phyloP scores from a whole-genome alignment of 2,329 filamentous ascomycete genomes.

The Colletotrichum chrysophilum region DNA sequence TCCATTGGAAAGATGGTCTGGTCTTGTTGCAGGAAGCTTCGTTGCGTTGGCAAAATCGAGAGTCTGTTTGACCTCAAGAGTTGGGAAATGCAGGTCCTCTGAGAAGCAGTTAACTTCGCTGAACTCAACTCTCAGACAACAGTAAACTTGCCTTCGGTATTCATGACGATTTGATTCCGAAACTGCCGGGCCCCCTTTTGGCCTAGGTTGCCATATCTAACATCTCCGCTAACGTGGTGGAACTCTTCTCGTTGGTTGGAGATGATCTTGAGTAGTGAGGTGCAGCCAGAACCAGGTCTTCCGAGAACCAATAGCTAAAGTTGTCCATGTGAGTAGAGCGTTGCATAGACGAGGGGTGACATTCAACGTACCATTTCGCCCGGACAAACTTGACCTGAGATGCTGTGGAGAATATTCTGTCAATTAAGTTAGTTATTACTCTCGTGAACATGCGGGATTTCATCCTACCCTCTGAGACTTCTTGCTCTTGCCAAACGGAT shows the following conservation, averaged over 20 bases:
- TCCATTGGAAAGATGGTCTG: slow-evolving; percentile 30
- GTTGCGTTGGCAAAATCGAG: slow-evolving; percentile 71
- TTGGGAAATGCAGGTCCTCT: slow-evolving; percentile 71
- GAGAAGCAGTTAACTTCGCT: neutral
- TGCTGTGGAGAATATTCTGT: neutral
- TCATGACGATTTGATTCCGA: slow-evolving; percentile 34
- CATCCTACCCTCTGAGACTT: neutral
- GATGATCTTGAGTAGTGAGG: slow-evolving; percentile 32
- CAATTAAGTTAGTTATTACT: no score
- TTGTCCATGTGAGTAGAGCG: neutral
- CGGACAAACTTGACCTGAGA: neutral
- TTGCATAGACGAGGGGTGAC: neutral
- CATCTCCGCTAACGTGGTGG: slow-evolving; percentile 29
- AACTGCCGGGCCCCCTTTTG: slow-evolving; percentile 27
- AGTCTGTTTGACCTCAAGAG: slow-evolving; percentile 70
- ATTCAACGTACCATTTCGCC: neutral
- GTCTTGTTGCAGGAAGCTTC: slow-evolving; percentile 65
- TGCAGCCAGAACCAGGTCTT: slow-evolving; percentile 35
- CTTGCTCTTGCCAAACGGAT: neutral
- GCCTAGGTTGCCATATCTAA: slow-evolving; percentile 30
- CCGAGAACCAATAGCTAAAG: slow-evolving; percentile 35
- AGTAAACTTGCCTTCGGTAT: slow-evolving; percentile 28
- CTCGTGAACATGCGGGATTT: neutral
- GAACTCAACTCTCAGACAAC: neutral
- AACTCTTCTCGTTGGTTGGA: slow-evolving; percentile 34